These are phyloP conservation scores for Russula abietina DNA, from an alignment of 768 basidiomycete genomes.

Conservation along the genomic window DNA sequence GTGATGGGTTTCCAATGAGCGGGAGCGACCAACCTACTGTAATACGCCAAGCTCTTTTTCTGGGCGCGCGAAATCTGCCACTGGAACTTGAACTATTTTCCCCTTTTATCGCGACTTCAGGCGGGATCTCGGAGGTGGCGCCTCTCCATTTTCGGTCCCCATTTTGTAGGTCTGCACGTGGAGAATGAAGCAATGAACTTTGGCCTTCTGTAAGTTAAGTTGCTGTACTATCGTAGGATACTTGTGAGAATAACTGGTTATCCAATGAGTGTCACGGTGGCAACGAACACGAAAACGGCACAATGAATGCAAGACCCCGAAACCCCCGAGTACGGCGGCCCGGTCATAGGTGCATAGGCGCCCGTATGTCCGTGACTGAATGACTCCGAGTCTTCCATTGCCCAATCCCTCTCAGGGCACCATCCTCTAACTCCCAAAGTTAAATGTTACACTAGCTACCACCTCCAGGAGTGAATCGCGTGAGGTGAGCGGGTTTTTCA, in stretches of 20 bases:
- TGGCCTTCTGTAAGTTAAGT: neutral
- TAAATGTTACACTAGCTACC: no score
- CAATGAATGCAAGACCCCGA: no score
- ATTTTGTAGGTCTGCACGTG: neutral
- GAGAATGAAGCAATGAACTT: neutral
- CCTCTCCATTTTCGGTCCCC: neutral
- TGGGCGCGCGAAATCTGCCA: neutral
- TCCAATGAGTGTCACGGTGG: neutral
- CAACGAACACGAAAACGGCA: constrained; percentile 4
- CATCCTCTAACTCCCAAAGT: no score
- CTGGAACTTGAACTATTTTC: neutral
- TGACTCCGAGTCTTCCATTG: no score
- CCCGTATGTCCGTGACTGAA: no score
- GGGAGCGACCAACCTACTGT: neutral
- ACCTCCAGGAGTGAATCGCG: no score
- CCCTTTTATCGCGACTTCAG: neutral
- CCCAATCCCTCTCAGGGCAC: no score
- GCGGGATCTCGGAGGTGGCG: neutral
- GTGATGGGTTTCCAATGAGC: neutral
- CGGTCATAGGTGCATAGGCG: no score
- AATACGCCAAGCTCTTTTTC: neutral
- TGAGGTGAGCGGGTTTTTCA: no score
- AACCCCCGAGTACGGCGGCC: neutral
- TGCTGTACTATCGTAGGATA: neutral
- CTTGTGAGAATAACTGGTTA: neutral